These are phyloP conservation scores for Phylloporus arenicola DNA, from an alignment of 768 basidiomycete species.

Conservation along the genomic window DNA sequence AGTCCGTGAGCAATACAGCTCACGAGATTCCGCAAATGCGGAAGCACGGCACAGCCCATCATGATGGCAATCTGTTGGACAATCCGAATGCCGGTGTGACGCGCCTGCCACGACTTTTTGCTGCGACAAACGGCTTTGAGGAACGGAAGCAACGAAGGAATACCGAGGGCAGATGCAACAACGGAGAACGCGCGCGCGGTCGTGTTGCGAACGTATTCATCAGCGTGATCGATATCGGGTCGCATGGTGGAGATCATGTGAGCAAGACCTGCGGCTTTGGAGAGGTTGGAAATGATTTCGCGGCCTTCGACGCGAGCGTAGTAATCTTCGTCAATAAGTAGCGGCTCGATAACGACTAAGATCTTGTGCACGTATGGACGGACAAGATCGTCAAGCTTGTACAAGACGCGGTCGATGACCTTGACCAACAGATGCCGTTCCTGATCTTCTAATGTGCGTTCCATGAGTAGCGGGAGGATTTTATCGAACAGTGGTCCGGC, in stretches of 20 bases:
- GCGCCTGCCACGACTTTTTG: conserved; percentile 99
- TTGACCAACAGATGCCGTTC: conserved; percentile 97
- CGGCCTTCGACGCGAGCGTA: too few relatives aligned
- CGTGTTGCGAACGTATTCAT: conserved; percentile 94
- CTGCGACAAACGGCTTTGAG: conserved; percentile 97
- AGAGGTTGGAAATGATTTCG: too few relatives aligned
- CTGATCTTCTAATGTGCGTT: conserved; percentile 94
- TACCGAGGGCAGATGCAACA: conserved; percentile 96
- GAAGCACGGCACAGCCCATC: conserved; percentile 99
- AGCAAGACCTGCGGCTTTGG: too few relatives aligned
- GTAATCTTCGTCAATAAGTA: too few relatives aligned
- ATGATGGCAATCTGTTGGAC: conserved; percentile 99
- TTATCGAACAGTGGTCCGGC: conserved; percentile 98
- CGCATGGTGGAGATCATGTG: conserved; percentile 49
- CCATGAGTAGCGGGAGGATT: conserved; percentile 96
- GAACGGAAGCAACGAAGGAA: conserved; percentile 96
- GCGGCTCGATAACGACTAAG: conserved; percentile 87
- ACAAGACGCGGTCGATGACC: conserved; percentile 96
- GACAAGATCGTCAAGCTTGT: conserved; percentile 98
- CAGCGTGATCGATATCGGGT: conserved; percentile 78
- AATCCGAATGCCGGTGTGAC: conserved; percentile 98
- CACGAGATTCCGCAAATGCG: conserved; percentile 93
- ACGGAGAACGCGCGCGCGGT: conserved; percentile 99
- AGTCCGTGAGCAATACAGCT: conserved; percentile 88
- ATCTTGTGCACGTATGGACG: conserved; percentile 99